Conservation (phyloP, 495 filamentous ascomycete genomes). For the Penicillium soppii region DNA sequence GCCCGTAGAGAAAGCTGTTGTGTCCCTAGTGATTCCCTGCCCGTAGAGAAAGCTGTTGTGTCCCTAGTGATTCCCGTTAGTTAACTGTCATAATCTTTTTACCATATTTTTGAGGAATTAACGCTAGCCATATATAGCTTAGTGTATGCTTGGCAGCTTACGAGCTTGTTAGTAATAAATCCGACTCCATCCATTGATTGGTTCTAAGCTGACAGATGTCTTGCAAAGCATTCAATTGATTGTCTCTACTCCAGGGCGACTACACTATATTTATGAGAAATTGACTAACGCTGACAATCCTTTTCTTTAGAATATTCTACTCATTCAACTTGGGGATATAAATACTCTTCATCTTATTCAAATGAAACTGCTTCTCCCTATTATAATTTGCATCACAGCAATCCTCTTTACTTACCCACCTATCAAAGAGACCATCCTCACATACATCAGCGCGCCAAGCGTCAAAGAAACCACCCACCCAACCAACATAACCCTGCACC, state of each 20-base stretch:
- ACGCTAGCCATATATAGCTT: conserved; percentile 6
- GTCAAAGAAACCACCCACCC: conserved; percentile 13
- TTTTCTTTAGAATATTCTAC: conserved; percentile 15
- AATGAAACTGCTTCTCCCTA: conserved; percentile 45
- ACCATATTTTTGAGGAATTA: neutral
- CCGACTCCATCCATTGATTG: conserved; percentile 1
- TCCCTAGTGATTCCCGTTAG: no score
- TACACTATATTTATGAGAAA: conserved; percentile 13
- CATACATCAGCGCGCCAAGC: no score
- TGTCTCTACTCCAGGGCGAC: neutral
- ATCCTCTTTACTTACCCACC: conserved; percentile 29
- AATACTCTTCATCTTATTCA: conserved; percentile 26
- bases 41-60: no score
- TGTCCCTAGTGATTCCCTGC: no score
- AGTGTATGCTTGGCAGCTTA: conserved; percentile 26
- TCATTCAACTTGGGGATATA: conserved; percentile 32
- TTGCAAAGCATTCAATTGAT: conserved; percentile 23
- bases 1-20: no score
- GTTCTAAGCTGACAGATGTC: conserved; percentile 27
- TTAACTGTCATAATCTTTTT: no score
- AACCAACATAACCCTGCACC: conserved; percentile 3
- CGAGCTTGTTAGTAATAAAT: conserved; percentile 29
- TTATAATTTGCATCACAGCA: conserved; percentile 47
- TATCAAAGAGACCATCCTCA: conserved; percentile 16
- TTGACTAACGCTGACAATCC: conserved; percentile 29